Percentiles rank a stretch among this genome's conserved stretches.
Conservation (phyloP, 1,284 basidiomycete species). For the Puccinia coronata region DNA sequence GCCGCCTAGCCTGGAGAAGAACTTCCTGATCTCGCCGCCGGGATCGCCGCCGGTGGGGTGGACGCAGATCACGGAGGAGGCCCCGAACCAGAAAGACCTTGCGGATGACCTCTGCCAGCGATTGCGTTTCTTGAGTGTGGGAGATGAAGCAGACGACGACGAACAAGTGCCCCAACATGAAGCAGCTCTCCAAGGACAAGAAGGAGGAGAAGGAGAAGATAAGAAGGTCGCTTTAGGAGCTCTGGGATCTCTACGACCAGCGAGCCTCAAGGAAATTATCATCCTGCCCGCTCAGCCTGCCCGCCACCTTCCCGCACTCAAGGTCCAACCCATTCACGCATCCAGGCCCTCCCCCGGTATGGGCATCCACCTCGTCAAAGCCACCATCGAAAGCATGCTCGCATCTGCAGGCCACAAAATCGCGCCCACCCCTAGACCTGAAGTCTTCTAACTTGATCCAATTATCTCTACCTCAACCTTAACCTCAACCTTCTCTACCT, state of each 20-base stretch:
- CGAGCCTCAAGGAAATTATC: slow-evolving; percentile 39
- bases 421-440: slow-evolving; percentile 52
- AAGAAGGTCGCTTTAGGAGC: neutral
- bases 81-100: slow-evolving; percentile 80
- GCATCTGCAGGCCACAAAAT: slow-evolving; percentile 49
- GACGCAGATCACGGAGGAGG: slow-evolving; percentile 88
- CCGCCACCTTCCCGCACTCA: slow-evolving; percentile 50
- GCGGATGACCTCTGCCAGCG: slow-evolving; percentile 86
- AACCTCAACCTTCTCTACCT: no score
- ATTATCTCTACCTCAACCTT: no score
- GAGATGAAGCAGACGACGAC: slow-evolving; percentile 58
- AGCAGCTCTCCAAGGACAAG: slow-evolving; percentile 66
- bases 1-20: slow-evolving; percentile 79
- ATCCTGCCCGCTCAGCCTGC: slow-evolving; percentile 50
- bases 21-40: slow-evolving; percentile 96
- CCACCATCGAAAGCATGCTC: slow-evolving; percentile 55
- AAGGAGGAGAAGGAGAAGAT: slow-evolving; percentile 56
- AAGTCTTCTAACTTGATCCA: slow-evolving; percentile 12
- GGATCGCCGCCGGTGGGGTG: slow-evolving; percentile 97
- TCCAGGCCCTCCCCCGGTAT: slow-evolving; percentile 49
- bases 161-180: no score
- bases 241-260: neutral
- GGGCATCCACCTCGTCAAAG: slow-evolving; percentile 55
- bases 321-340: slow-evolving; percentile 50
- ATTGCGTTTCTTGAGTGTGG: slow-evolving; percentile 63